These are phyloP conservation scores for Avena atlantica DNA, from an alignment of 176 grass and related monocot species.

Conservation along the genomic window DNA sequence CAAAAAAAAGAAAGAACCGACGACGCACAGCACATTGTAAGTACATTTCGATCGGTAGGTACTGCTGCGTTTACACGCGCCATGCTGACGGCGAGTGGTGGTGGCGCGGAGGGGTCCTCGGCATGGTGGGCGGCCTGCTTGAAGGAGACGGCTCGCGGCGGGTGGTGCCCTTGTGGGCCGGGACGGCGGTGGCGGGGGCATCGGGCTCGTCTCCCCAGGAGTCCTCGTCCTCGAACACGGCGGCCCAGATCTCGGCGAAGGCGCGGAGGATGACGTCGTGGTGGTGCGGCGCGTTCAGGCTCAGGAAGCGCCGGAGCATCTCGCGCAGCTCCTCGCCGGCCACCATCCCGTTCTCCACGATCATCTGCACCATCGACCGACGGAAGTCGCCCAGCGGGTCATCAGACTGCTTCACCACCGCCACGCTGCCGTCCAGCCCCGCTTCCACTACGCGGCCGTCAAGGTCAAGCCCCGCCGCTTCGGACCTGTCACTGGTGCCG, in stretches of 20 bases:
- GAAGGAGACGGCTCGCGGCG: neutral
- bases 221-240: constrained; percentile 47
- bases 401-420: constrained; percentile 73
- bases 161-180: neutral
- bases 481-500: neutral
- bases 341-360: constrained; percentile 76
- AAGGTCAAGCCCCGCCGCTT: neutral
- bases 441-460: too few species aligned
- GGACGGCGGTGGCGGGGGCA: neutral
- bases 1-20: too few species aligned
- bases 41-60: neutral
- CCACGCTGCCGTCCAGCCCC: constrained; percentile 58
- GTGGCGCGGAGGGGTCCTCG: constrained; percentile 44
- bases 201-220: neutral
- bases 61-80: constrained; percentile 29
- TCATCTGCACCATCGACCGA: constrained; percentile 82
- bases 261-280: constrained; percentile 74
- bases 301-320: constrained; percentile 77
- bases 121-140: constrained; percentile 2
- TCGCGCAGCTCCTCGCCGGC: constrained; percentile 65
- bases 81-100: constrained; percentile 46
- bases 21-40: neutral
- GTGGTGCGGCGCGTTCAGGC: constrained; percentile 71
- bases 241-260: constrained; percentile 75
- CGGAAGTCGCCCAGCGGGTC: constrained; percentile 78